Evolutionary conservation across 1,139 yeast species (phyloP), one percentile per base, ranked within the genome.

Genomic region (Blastobotrys buckinghamii): DNA sequence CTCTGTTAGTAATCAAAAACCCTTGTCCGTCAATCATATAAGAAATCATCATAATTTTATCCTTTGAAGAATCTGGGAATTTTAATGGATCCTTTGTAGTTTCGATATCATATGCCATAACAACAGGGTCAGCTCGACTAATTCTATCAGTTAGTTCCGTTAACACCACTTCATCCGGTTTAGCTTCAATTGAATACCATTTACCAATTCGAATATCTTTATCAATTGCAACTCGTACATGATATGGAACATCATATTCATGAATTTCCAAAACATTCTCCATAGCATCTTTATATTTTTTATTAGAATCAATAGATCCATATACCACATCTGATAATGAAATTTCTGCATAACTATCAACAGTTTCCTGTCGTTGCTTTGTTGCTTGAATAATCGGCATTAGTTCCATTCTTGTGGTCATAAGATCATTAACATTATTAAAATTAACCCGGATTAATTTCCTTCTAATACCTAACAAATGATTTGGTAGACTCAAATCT

Each of bases 21-120:
- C 99, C 99, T 59, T 88, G 95, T 6, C 98, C 98, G 63, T 94
- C 98, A 53, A 94, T 89, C 98, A 94, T 94, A 67, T 94, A 94
- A 2, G 98, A 94, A 50, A 94, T 92, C 98, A 94, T 94, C 97
- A 94, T 94, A 42, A 94, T 78, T 66, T 88, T 95, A 69, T 94
- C 99, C n/a, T 85, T 74, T 19, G 84, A 74, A 4, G 97, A 78
- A 61, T 88, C 98, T 0, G 99, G 99, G 57, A 94, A 94, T 63
- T 94, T 94, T 51, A 94, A 75, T 1, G 98, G 97, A 16, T 95
- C 89, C 65, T 94, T 94, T 4, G 97, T 89, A 1, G 99, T 94
- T 72, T 94, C 99, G 49, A 94, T 94, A 76, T 94, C 99, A 63
- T 87, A 94, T 0, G 98, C 98, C 63, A 94, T 68, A 5, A 94